Evolutionary conservation across 768 basidiomycete species (phyloP).

Genomic region (Hericium coralloides): DNA sequence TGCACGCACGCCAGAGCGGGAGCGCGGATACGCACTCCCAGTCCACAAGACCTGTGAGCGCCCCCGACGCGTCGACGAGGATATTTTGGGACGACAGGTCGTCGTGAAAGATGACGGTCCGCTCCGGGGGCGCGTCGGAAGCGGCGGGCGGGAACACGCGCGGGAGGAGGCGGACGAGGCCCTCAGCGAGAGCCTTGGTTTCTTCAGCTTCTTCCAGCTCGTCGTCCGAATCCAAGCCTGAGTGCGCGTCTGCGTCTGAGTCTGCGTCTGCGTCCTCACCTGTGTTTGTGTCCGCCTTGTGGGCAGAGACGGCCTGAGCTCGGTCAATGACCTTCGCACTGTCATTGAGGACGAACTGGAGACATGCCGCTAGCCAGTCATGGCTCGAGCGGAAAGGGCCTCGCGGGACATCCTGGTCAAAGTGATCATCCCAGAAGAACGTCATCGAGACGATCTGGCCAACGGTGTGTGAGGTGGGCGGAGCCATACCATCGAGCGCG

Average conservation of each 20-base stretch:
- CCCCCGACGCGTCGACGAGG: background rate
- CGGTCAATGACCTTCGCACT: background rate
- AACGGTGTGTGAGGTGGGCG: too few species aligned
- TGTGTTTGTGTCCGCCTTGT: conserved; percentile 5
- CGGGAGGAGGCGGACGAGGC: too few species aligned
- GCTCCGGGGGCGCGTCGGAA: conserved; percentile 23
- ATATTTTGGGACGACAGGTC: background rate
- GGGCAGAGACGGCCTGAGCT: background rate
- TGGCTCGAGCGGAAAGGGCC: background rate
- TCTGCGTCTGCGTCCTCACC: conserved; percentile 10
- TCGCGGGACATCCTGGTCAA: background rate
- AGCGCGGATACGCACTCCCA: conserved; percentile 1
- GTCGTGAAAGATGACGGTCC: conserved; percentile 45
- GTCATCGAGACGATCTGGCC: background rate
- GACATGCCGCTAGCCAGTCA: background rate
- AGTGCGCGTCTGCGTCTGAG: background rate
- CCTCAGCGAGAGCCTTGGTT: too few species aligned
- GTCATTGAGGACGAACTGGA: background rate
- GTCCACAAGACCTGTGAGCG: background rate
- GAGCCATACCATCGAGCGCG: background rate
- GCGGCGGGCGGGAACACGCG: conserved; percentile 5
- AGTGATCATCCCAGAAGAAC: background rate
- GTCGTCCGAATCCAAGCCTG: too few species aligned
- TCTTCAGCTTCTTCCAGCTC: too few species aligned
- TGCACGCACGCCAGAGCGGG: background rate